phyloP scores from a whole-genome alignment of 1,284 basidiomycete genomes.

The Cutaneotrichosporon daszewskae region DNA sequence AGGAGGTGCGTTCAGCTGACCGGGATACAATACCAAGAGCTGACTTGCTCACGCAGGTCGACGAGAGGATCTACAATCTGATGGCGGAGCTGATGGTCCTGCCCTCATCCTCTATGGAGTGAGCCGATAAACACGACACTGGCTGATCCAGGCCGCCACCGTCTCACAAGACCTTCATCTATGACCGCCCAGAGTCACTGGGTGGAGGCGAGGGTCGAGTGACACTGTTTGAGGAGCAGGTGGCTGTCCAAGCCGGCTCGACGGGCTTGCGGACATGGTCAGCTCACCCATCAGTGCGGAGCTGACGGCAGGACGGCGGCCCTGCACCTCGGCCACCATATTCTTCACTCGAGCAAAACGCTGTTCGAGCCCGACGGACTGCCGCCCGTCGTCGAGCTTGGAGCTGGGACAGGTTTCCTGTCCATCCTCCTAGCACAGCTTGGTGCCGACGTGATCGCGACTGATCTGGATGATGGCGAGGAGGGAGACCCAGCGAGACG shows the following conservation, averaged over 20 bases:
- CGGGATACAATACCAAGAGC: not conserved
- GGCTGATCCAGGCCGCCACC: slow-evolving; percentile 28
- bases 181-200: slow-evolving; percentile 34
- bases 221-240: slow-evolving; percentile 46
- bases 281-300: too few relatives aligned
- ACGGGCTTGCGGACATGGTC: slow-evolving; percentile 48
- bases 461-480: slow-evolving; percentile 50
- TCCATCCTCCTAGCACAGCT: slow-evolving; percentile 37
- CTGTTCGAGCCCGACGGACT: slow-evolving; percentile 4
- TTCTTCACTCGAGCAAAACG: slow-evolving; percentile 20
- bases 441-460: slow-evolving; percentile 64
- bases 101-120: not conserved
- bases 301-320: too few relatives aligned
- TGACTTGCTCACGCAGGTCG: slow-evolving; percentile 21
- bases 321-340: slow-evolving; percentile 36
- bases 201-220: slow-evolving; percentile 47
- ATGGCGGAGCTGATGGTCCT: slow-evolving; percentile 31
- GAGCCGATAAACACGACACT: not conserved
- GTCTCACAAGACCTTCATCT: slow-evolving; percentile 47
- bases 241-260: slow-evolving; percentile 45
- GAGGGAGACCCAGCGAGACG: slow-evolving; percentile 31
- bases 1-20: slow-evolving; percentile 15
- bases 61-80: slow-evolving; percentile 39
- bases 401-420: slow-evolving; percentile 46
- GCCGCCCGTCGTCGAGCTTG: slow-evolving; percentile 38